A percentile compares a stretch with the other conserved stretches of the same genome.
These are phyloP conservation scores for Fusarium verrucosum DNA, from an alignment of 2,329 filamentous ascomycete species.

Conservation along the genomic window DNA sequence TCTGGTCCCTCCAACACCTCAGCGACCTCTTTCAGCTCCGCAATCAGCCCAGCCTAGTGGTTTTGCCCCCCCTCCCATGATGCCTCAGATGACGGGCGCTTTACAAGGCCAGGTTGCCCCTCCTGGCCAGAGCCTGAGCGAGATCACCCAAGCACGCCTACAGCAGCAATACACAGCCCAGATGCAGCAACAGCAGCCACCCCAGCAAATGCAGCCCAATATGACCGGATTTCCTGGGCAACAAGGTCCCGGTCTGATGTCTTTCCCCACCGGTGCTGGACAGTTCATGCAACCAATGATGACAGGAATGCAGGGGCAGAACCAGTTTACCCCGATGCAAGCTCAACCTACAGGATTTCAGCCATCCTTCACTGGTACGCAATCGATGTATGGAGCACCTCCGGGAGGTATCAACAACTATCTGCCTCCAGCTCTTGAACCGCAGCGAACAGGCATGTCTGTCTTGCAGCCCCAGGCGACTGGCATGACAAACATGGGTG, in stretches of 20 bases:
- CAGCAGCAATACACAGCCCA: conserved; percentile 68
- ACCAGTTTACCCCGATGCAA: conserved; percentile 60
- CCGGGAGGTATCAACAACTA: conserved; percentile 63
- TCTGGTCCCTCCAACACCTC: conserved; percentile 79
- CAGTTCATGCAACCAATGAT: conserved; percentile 61
- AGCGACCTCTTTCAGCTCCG: conserved; percentile 86
- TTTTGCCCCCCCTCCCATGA: conserved; percentile 78
- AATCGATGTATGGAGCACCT: conserved; percentile 57
- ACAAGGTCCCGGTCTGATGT: conserved; percentile 51
- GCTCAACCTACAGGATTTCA: conserved; percentile 73
- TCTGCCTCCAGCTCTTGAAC: conserved; percentile 68
- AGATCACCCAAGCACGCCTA: conserved; percentile 72
- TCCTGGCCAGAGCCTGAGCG: conserved; percentile 79
- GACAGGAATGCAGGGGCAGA: conserved; percentile 54
- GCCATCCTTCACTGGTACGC: conserved; percentile 56
- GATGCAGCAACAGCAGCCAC: conserved; percentile 53
- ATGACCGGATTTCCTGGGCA: conserved; percentile 50
- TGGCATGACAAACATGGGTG: conserved; percentile 35
- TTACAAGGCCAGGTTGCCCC: conserved; percentile 71
- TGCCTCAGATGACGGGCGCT: conserved; percentile 84
- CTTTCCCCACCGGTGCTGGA: conserved; percentile 49
- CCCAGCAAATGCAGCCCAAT: conserved; percentile 53
- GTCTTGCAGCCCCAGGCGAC: conserved; percentile 60
- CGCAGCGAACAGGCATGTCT: conserved; percentile 65
- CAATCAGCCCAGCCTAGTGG: conserved; percentile 78